Conservation (phyloP, 148 eudicot species). For the Fagopyrum esculentum region DNA sequence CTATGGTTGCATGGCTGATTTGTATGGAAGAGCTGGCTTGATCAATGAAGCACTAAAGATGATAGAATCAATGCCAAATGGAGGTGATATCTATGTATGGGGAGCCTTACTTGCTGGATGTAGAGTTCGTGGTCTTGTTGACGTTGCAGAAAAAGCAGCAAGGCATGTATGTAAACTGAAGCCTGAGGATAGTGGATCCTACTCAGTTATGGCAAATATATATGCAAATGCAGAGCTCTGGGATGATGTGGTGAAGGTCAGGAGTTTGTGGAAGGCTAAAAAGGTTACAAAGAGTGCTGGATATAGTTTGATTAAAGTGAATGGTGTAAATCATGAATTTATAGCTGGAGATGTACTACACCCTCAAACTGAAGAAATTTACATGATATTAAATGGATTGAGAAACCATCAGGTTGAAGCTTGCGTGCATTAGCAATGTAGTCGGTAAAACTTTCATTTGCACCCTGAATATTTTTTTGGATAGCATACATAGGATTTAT, state of each 20-base stretch:
- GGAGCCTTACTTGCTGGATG: slow-evolving; percentile 83
- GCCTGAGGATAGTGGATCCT: slow-evolving; percentile 73
- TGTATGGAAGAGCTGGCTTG: slow-evolving; percentile 71
- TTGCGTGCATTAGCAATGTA: slow-evolving; percentile 3
- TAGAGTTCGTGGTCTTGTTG: slow-evolving; percentile 59
- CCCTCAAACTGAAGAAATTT: slow-evolving; percentile 46
- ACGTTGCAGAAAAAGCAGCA: slow-evolving; percentile 62
- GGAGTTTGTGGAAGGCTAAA: slow-evolving; percentile 45
- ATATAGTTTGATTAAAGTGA: slow-evolving; percentile 56
- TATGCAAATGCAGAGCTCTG: slow-evolving; percentile 65
- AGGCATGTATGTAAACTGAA: slow-evolving; percentile 41
- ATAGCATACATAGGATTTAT: too few relatives aligned
- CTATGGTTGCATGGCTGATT: slow-evolving; percentile 85
- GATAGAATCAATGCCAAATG: slow-evolving; percentile 62
- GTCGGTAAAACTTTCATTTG: neutral
- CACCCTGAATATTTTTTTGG: neutral
- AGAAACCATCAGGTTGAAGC: slow-evolving; percentile 45
- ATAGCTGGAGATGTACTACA: slow-evolving; percentile 65
- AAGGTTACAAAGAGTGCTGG: slow-evolving; percentile 60
- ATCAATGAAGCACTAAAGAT: slow-evolving; percentile 54
- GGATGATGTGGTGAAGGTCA: slow-evolving; percentile 57
- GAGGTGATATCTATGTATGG: slow-evolving; percentile 71
- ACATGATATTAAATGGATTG: slow-evolving; percentile 30
- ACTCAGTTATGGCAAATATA: slow-evolving; percentile 65
- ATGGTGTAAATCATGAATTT: slow-evolving; percentile 55